Percentiles rank a stretch among this genome's conserved stretches.
Evolutionary conservation across 2,329 filamentous ascomycete species (phyloP).

Genomic region (Diplodia intermedia): DNA sequence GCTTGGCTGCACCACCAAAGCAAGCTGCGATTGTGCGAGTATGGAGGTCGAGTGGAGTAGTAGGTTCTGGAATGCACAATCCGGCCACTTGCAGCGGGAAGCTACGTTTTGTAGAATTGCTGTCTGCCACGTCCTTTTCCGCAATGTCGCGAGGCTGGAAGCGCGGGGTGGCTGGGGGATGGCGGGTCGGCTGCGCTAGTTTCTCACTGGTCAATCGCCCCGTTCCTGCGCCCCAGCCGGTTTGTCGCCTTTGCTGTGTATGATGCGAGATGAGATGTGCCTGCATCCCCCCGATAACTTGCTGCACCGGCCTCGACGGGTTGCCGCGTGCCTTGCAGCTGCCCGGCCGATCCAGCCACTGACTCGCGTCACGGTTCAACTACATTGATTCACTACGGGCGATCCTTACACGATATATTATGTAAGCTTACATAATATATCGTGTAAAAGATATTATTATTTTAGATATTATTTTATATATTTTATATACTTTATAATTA

Average conservation of each 20-base stretch:
- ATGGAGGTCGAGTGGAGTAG: constrained; percentile 16
- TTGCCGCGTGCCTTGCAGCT: constrained; percentile 19
- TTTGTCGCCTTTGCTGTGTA: neutral
- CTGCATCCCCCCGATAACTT: constrained; percentile 11
- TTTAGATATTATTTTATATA: no score
- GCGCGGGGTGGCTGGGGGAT: constrained; percentile 24
- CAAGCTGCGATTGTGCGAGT: neutral
- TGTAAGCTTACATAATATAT: no score
- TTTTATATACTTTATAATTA: no score
- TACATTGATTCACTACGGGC: no score
- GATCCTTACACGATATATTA: no score
- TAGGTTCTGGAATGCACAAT: constrained; percentile 10
- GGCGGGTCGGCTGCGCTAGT: constrained; percentile 7
- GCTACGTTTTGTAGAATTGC: constrained; percentile 17
- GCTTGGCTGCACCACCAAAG: neutral
- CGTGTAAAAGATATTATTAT: no score
- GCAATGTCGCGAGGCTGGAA: constrained; percentile 18
- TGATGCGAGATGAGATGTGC: neutral
- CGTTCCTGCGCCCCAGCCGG: neutral
- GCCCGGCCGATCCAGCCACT: neutral
- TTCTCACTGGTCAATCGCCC: constrained; percentile 3
- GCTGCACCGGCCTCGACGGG: neutral
- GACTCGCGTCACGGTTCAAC: neutral
- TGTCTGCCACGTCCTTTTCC: constrained; percentile 13
- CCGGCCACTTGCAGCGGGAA: neutral